These are phyloP conservation scores for Raffaelea deltoideospora DNA, from an alignment of 2,329 filamentous ascomycete genomes.

Conservation along the genomic window DNA sequence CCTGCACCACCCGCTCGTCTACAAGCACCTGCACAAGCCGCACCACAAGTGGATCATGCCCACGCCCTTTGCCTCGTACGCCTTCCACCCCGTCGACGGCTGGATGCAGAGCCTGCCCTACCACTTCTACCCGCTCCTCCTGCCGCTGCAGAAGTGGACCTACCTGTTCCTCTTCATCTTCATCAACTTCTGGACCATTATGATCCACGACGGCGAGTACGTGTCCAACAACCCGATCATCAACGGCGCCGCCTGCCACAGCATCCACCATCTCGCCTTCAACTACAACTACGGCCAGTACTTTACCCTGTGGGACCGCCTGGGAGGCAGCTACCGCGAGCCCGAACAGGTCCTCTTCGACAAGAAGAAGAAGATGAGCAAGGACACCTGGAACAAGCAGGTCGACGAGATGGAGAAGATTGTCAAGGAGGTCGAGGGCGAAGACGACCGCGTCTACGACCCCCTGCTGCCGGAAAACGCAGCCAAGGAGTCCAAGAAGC, in stretches of 20 bases:
- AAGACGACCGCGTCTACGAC: conserved; percentile 35
- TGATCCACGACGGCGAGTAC: conserved; percentile 94
- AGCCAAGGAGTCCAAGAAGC: conserved; percentile 31
- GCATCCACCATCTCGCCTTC: conserved; percentile 77
- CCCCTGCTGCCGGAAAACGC: conserved; percentile 4
- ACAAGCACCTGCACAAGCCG: conserved; percentile 87
- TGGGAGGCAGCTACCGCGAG: conserved; percentile 74
- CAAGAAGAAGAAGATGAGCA: conserved; percentile 71
- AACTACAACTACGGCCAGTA: conserved; percentile 93
- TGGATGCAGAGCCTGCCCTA: conserved; percentile 82
- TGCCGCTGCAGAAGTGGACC: conserved; percentile 81
- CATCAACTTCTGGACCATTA: conserved; percentile 92
- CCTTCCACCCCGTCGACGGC: conserved; percentile 89
- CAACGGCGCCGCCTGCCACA: conserved; percentile 91
- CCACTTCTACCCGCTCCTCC: conserved; percentile 83
- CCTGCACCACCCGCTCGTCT: conserved; percentile 65
- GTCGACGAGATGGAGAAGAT: conserved; percentile 60
- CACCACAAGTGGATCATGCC: conserved; percentile 99
- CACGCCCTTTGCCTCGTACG: conserved; percentile 79
- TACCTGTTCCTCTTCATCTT: conserved; percentile 79
- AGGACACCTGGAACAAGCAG: conserved; percentile 67
- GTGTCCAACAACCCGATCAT: conserved; percentile 79
- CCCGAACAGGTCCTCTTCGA: conserved; percentile 77
- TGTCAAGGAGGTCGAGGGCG: conserved; percentile 53
- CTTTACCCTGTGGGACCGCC: conserved; percentile 79